phyloP scores from a whole-genome alignment of 2,329 filamentous ascomycete genomes.

The Clonostachys solani region DNA sequence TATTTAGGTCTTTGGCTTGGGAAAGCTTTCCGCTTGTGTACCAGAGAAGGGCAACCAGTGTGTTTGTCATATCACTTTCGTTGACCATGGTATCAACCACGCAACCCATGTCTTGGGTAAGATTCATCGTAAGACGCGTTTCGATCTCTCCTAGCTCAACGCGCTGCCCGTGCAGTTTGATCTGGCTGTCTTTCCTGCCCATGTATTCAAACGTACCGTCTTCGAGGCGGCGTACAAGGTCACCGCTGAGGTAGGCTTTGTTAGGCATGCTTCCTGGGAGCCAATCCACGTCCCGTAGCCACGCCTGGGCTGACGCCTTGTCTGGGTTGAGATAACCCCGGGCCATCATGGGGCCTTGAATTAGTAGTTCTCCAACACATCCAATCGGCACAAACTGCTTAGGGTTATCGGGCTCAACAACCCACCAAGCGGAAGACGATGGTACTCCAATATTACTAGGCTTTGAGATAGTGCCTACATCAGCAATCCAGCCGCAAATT shows the following conservation, averaged over 20 bases:
- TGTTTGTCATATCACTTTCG: neutral
- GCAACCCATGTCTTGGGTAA: neutral
- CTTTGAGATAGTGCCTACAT: neutral
- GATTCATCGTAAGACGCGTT: neutral
- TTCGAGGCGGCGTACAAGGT: conserved; percentile 1
- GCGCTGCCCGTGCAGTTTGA: conserved; percentile 2
- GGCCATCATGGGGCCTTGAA: conserved; percentile 12
- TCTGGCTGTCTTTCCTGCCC: conserved; percentile 1
- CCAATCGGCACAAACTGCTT: conserved; percentile 8
- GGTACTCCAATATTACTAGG: conserved; percentile 6
- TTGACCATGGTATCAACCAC: neutral
- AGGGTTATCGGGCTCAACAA: conserved; percentile 7
- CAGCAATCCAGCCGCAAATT: conserved; percentile 8
- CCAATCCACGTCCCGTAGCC: conserved; percentile 6
- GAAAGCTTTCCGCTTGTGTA: neutral
- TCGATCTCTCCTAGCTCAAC: conserved; percentile 3
- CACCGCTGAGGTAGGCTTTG: conserved; percentile 1
- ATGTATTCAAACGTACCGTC: conserved; percentile 3
- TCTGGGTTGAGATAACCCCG: conserved; percentile 6
- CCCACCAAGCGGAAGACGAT: conserved; percentile 8
- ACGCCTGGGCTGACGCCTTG: neutral
- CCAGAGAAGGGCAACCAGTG: neutral
- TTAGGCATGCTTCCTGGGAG: neutral
- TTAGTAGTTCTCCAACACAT: conserved; percentile 10
- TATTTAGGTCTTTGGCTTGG: too few relatives aligned